Base-by-base conservation (phyloP, 192 early-diverging fungal genomes). In the Lobosporangium transversale region DNA sequence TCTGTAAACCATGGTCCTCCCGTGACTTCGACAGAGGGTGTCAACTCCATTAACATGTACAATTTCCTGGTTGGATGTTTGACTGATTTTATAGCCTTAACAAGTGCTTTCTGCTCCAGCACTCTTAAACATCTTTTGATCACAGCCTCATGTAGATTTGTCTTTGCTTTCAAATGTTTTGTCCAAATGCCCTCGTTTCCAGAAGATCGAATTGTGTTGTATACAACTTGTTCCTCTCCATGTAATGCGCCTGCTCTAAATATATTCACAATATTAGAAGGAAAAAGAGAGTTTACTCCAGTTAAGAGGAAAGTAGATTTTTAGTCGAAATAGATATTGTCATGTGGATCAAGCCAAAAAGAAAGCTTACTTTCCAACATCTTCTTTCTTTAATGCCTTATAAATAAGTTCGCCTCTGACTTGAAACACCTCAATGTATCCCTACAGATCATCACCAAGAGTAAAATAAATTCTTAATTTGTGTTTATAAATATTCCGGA, bases 1-100 rank as follows among this genome's bases (percentile, higher is more conserved):
- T 96, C 94, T 7, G 93, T 94, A 73, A 93, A 98, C 92, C 93
- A 98, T 10, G 92, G 87, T 11, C 95, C 94, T 62, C 96, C 96
- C 15, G 95, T 96, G 26, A 97, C 83, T 50, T 97, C 95, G 21
- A 85, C 84, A 7, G 92, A 94, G 5, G 95, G 95, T 5, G 87
- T 86, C 21, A 95, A 52, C 47, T 95, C 88, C 61, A 83, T 89
- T 11, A 97, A 83, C 93, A 98, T 96, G 63, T 96, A 97, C 21
- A 94, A 82, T 56, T 95, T 97, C 55, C 90, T 89, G 10, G 91
- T 94, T 7, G 95, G 93, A 70, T 87, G 87, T 88, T 98, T 97
- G 70, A 97, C 90, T 14, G 92, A 90, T 62, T 96, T 97, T 60
- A 96, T 85, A 17, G 87, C 81, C 73, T 97, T 97, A 45, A 97